Base-by-base conservation (phyloP, 2,329 filamentous ascomycete species). In the Aspergillus uvarum region DNA sequence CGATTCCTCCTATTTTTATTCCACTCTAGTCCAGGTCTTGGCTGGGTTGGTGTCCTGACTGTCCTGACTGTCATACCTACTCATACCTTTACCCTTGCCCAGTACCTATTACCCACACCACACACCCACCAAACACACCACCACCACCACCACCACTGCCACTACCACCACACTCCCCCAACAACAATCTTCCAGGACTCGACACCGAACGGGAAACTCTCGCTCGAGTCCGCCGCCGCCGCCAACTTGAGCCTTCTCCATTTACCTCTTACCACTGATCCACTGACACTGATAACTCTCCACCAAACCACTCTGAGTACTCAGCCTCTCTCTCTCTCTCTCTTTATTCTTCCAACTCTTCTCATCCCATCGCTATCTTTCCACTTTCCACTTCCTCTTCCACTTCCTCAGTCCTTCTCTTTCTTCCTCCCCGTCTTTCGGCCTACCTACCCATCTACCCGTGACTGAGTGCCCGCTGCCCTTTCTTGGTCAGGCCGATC, bases 21-120 rank as follows among this genome's bases (percentile, higher is more conserved):
- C 53, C 50, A 44, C 60, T 60, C 58, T 64, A 57, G 62, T 60
- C 59, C 58, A 59, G 59, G 61, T 63, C 59, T 64, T 65, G 62
- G 60, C 63, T 59, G 62, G 62, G 51, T 57, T 53, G 56, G 61
- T 61, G 63, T 64, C 59, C 59, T 56, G 53, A 64, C 57, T 64
- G 58, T 64, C 59, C 61, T 58, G 53, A 64, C 57, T 64, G 58
- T 64, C 59, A 60, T 60, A 63, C 63, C 32, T 35, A 12, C 11
- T 35, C 26, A 29, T 35, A 35, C 32, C 32, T 35, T 29, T 29
- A 29, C 26, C 26, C 26, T 29, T 29, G 8, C 7, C 26, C 26
- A 29, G 26, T 16, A 35, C 26, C 26, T 29, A 29, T 29, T 29
- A 29, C 26, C 26, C 26, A 29, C 26, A 29, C 26, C 26, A 29